Base-by-base conservation (phyloP, 1,139 yeast species). In the Pichia sp. region DNA sequence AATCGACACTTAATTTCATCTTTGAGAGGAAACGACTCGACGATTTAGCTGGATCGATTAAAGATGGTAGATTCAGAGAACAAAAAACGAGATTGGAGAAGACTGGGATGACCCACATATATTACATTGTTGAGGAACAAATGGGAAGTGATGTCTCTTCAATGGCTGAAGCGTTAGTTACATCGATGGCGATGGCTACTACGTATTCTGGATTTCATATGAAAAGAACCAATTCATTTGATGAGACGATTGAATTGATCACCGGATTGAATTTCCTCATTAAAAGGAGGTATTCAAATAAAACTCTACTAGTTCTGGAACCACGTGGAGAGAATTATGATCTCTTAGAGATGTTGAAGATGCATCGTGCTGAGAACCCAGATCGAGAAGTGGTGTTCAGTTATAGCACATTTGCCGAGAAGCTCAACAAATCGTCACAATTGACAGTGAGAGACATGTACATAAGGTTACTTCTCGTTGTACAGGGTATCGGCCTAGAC, bases 21-120 rank as follows among this genome's bases (percentile, higher is more conserved):
- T 70, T 93, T 38, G 99, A 93, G 58, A 68, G 99, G 27, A 93
- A 93, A 58, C 64, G 96, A 40, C 59, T 87, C 30, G 95, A 85
- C 53, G 99, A 93, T 63, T 69, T 93, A 50, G 81, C 83, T 0
- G 55, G 68, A 32, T 84, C 96, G 35, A 87, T 93, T 30, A 70
- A 72, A 44, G 98, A 91, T 59, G 96, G 96, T 4, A 64, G 99
- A 35, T 88, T 76, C 48, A 64, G 68, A 42, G 98, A 91, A 55
- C 99, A 91, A 53, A 88, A 91, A 53, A 63, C 69, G 19, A 69
- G 99, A 37, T 63, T 91, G 41, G 70, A 68, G 34, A 72, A 77
- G 53, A 72, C 93, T 0, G 85, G 83, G 0, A 64, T 88, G 55
- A 64, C 65, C 22, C 71, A 82, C 47, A 72, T 79, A 30, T 80